phyloP scores from a whole-genome alignment of 257 asterid species.

The Solanum commersonii region DNA sequence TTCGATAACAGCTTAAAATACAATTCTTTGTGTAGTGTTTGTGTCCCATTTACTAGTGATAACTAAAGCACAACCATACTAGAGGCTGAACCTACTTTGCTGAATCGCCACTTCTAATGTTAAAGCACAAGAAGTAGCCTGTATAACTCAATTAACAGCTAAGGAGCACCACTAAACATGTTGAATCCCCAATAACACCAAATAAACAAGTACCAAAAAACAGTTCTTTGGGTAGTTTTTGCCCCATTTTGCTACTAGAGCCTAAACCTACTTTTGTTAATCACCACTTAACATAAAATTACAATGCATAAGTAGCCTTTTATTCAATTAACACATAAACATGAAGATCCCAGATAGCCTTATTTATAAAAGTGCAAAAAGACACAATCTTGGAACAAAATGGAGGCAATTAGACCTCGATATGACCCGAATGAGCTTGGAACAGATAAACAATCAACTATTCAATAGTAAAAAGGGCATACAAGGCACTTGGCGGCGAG shows the following conservation, averaged over 20 bases:
- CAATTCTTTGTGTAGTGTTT: background rate
- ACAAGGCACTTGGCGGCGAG: slow-evolving; percentile 99
- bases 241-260: background rate
- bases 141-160: background rate
- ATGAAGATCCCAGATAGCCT: background rate
- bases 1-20: background rate
- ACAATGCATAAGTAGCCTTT: background rate
- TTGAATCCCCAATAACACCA: background rate
- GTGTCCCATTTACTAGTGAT: background rate
- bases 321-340: background rate
- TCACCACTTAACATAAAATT: background rate
- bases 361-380: background rate
- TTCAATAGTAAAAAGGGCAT: background rate
- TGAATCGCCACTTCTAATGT: background rate
- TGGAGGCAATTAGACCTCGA: background rate
- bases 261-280: background rate
- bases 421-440: background rate
- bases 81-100: background rate
- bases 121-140: background rate
- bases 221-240: background rate
- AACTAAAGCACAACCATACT: background rate
- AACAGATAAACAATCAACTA: background rate
- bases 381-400: background rate
- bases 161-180: background rate
- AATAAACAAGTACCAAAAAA: background rate